These are phyloP conservation scores for Citrus unshiu DNA, from an alignment of 345 rosid genomes.

Conservation along the genomic window DNA sequence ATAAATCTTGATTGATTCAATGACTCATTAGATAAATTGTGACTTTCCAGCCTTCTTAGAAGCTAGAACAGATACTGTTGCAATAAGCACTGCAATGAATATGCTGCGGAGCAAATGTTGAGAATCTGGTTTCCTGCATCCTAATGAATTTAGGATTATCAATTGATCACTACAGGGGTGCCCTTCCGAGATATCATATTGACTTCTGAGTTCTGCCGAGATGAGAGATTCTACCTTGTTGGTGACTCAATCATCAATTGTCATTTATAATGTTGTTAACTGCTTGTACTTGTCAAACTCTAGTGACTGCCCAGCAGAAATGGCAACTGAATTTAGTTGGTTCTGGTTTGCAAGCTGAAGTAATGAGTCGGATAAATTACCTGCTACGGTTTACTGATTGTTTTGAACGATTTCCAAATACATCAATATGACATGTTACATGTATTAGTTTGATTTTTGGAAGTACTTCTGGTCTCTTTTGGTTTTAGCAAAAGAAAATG, in stretches of 20 bases:
- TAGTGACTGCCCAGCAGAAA: not conserved
- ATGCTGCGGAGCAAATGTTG: not conserved
- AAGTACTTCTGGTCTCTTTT: not conserved
- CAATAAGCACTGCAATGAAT: not conserved
- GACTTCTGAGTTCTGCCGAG: not conserved
- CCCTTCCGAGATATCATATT: not conserved
- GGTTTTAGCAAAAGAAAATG: not conserved
- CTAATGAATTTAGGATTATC: not conserved
- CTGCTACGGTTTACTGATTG: not conserved
- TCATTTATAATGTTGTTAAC: not conserved
- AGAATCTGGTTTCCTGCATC: not conserved
- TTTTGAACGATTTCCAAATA: not conserved
- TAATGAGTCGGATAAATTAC: not conserved
- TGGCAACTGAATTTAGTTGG: not conserved
- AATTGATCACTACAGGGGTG: not conserved
- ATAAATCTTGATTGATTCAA: not conserved
- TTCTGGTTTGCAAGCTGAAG: not conserved
- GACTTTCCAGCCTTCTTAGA: not conserved
- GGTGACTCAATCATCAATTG: not conserved
- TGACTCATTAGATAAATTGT: not conserved
- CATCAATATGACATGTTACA: not conserved
- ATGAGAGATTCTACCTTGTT: not conserved
- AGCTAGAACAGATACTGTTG: not conserved
- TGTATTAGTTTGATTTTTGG: not conserved
- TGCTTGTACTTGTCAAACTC: not conserved